These are phyloP conservation scores for Teunomyces aglyptinius DNA, from an alignment of 805 yeast genomes.

Conservation along the genomic window DNA sequence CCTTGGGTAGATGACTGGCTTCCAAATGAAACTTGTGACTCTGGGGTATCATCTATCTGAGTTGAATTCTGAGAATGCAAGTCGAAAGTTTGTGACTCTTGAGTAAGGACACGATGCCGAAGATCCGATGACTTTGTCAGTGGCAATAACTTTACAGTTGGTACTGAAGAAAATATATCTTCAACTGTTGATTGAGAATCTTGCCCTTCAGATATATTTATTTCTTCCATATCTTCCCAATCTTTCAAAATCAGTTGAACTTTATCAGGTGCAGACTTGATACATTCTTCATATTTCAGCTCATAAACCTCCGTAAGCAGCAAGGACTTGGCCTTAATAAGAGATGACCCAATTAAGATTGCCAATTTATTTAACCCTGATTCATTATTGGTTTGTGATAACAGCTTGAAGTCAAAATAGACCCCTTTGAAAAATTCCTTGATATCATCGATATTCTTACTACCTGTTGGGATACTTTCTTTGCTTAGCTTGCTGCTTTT, in stretches of 20 bases:
- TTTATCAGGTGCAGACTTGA: slow-evolving; percentile 4
- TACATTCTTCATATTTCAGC: background rate
- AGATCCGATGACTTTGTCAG: background rate
- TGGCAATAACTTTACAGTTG: background rate
- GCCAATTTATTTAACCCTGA: slow-evolving; percentile 7
- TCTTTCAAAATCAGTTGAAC: slow-evolving; percentile 3
- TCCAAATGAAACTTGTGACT: background rate
- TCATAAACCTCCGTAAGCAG: slow-evolving; percentile 1
- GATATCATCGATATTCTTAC: slow-evolving; percentile 9
- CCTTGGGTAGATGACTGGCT: background rate
- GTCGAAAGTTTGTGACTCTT: background rate
- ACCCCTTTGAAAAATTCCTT: background rate
- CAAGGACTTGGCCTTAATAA: slow-evolving; percentile 11
- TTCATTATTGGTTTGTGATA: background rate
- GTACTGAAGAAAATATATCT: background rate
- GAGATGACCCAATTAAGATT: slow-evolving; percentile 10
- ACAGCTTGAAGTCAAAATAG: background rate
- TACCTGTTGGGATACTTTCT: slow-evolving; percentile 6
- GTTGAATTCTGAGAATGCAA: background rate
- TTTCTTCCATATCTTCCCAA: slow-evolving; percentile 6
- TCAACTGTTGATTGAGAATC: background rate
- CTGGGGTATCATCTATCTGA: background rate
- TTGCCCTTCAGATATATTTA: background rate
- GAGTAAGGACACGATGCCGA: background rate
- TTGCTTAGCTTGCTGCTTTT: slow-evolving; percentile 16